A percentile compares a stretch with the other conserved stretches of the same genome.
Evolutionary conservation across 805 yeast genomes (phyloP).

Genomic region (Spathaspora arborariae): DNA sequence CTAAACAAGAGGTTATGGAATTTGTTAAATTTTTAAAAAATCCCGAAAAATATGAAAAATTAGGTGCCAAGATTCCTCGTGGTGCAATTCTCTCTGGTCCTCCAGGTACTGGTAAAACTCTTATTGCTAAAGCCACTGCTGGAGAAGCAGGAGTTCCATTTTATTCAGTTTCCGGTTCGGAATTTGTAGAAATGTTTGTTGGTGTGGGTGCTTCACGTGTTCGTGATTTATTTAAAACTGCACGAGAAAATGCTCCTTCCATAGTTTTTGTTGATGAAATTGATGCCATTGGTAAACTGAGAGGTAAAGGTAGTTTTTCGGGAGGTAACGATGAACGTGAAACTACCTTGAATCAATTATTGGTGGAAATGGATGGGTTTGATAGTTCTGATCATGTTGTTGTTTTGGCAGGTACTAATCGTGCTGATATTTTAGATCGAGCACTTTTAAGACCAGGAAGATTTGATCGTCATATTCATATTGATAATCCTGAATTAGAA

Average conservation of each 20-base stretch:
- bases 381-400: slow-evolving; percentile 88
- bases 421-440: slow-evolving; percentile 88
- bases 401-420: slow-evolving; percentile 95
- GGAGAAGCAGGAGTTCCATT: slow-evolving; percentile 99
- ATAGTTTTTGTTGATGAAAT: slow-evolving; percentile 98
- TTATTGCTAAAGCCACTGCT: slow-evolving; percentile 96
- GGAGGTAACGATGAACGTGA: slow-evolving; percentile 97
- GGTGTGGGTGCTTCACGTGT: slow-evolving; percentile 99
- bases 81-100: slow-evolving; percentile 98
- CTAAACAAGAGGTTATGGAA: slow-evolving; percentile 97
- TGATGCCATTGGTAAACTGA: slow-evolving; percentile 97
- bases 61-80: slow-evolving; percentile 97
- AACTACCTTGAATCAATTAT: slow-evolving; percentile 88
- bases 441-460: slow-evolving; percentile 97
- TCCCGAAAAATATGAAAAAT: slow-evolving; percentile 82
- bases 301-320: slow-evolving; percentile 66
- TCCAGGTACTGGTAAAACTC: slow-evolving; percentile 99
- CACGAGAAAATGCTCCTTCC: slow-evolving; percentile 91
- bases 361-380: slow-evolving; percentile 99
- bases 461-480: slow-evolving; percentile 87
- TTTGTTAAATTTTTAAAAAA: slow-evolving; percentile 90
- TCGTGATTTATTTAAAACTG: slow-evolving; percentile 88
- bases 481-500: slow-evolving; percentile 91
- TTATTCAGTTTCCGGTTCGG: slow-evolving; percentile 93
- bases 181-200: slow-evolving; percentile 97